phyloP scores from a whole-genome alignment of 2,329 filamentous ascomycete species.

The Eutypa lata region DNA sequence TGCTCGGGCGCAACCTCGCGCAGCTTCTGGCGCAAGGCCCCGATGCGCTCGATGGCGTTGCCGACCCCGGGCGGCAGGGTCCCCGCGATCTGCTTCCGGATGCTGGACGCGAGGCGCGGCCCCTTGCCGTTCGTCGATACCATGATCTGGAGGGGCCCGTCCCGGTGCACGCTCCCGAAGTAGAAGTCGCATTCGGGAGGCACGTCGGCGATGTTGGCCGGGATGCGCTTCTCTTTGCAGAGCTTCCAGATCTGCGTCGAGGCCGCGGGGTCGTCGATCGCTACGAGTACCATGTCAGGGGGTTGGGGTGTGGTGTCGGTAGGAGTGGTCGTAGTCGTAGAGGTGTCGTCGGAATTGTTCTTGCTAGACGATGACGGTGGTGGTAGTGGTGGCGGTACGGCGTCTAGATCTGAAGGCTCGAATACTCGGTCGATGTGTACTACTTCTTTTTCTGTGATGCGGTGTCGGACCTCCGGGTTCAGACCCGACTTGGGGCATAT shows the following conservation, averaged over 20 bases:
- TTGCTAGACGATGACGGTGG: constrained; percentile 1
- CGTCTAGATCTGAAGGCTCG: constrained; percentile 80
- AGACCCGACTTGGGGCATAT: constrained; percentile 77
- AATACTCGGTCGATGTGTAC: constrained; percentile 81
- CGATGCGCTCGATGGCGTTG: constrained; percentile 81
- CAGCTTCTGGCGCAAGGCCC: constrained; percentile 73
- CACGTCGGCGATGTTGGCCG: constrained; percentile 95
- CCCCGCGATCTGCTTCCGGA: constrained; percentile 76
- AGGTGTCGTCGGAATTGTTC: neutral
- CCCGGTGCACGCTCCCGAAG: constrained; percentile 92
- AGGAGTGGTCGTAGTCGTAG: neutral
- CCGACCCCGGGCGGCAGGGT: constrained; percentile 76
- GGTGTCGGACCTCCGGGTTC: constrained; percentile 83
- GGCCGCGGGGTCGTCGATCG: constrained; percentile 89
- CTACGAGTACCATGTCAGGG: constrained; percentile 83
- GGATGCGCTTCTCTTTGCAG: constrained; percentile 79
- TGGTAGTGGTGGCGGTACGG: constrained; percentile 30
- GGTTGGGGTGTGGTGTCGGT: constrained; percentile 1
- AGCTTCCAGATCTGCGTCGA: constrained; percentile 89
- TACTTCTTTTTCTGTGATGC: constrained; percentile 72
- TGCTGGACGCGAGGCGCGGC: constrained; percentile 82
- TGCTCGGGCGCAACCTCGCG: constrained; percentile 65
- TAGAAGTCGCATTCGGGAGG: constrained; percentile 98
- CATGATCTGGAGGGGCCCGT: constrained; percentile 96
- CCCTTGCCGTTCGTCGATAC: constrained; percentile 98